Base-by-base conservation (phyloP, 768 basidiomycete species). In the Mycena kentingensis region DNA sequence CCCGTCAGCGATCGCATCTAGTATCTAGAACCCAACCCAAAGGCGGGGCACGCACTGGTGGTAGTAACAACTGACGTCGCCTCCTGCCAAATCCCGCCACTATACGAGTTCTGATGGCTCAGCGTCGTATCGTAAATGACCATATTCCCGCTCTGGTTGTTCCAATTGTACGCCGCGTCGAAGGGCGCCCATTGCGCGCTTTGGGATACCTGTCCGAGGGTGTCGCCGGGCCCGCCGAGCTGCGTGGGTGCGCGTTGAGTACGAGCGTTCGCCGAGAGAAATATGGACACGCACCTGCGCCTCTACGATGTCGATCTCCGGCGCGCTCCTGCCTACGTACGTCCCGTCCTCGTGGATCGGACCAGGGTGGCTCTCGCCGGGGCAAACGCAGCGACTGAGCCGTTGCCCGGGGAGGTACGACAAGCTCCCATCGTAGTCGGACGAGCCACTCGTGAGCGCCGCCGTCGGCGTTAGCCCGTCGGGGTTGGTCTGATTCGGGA, bases 41-140 rank as follows among this genome's bases (percentile, higher is more conserved):
- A 46, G 2, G 37, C 22, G 41, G n/a, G 60, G 6, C 38, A 27
- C 57, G 53, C 19, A 82, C 80, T 78, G 15, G 90, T 90, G 11
- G 56, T 54, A 0, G 86, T 78, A 12, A 93, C 73, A 19, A 73
- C 84, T 5, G 91, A 93, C 0, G 87, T 87, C 6, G 92, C 87
- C 63, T 95, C 89, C 65, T 96, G 94, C 62, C 79, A 89, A 11
- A 77, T 78, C 45, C 87, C 88, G 35, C 94, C 94, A 16, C 67
- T 75, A 63, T 88, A 93, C 5, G 80, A 57, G 63, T 93, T 93
- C 36, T 84, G 65, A 19, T 61, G 47, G 0, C 85, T 84, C 19
- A 71, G 65, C 13, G 70, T 69, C 1, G 75, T 63, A 63, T 93
- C 74, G 7, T 69, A 50, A 45, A 92, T 85, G 31, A 73, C 66